Percentiles rank a stretch among this genome's conserved stretches.
These are phyloP conservation scores for Ophiostoma fasciatum DNA, from an alignment of 2,329 filamentous ascomycete genomes.

Conservation along the genomic window DNA sequence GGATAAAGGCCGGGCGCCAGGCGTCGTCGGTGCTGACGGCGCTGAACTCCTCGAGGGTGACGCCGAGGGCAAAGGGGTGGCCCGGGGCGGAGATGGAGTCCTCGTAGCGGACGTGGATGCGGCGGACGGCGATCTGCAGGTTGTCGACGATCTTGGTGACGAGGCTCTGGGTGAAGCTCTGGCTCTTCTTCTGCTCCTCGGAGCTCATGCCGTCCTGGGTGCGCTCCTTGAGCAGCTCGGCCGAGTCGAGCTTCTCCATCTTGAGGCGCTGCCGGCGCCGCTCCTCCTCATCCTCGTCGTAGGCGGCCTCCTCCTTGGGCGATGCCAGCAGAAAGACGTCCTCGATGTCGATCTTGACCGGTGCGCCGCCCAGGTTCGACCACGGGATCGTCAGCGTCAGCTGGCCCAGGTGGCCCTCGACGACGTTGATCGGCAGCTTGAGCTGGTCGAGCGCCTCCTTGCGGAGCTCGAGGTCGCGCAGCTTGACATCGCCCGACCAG, in stretches of 20 bases:
- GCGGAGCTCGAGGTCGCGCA: conserved; percentile 81
- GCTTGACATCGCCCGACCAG: conserved; percentile 95
- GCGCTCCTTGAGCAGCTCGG: conserved; percentile 83
- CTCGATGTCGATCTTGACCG: conserved; percentile 88
- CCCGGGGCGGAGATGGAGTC: conserved; percentile 91
- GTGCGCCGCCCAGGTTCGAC: conserved; percentile 90
- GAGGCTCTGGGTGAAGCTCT: conserved; percentile 92
- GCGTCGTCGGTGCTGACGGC: conserved; percentile 89
- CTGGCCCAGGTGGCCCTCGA: conserved; percentile 84
- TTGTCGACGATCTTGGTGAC: conserved; percentile 98
- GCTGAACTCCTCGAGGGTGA: conserved; percentile 92
- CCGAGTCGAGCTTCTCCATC: conserved; percentile 96
- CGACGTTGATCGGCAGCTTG: conserved; percentile 88
- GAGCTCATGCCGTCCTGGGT: conserved; percentile 85
- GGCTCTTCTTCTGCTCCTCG: conserved; percentile 93
- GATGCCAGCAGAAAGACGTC: conserved; percentile 93
- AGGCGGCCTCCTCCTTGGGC: conserved; percentile 87
- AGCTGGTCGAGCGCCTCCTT: conserved; percentile 94
- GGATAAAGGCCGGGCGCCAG: conserved; percentile 93
- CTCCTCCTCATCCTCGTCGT: conserved; percentile 86
- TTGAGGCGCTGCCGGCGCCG: conserved; percentile 78
- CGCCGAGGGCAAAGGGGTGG: conserved; percentile 83
- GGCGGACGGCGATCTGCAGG: conserved; percentile 92
- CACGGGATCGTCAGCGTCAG: conserved; percentile 90
- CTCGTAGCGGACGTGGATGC: conserved; percentile 96